Conservation (phyloP, 148 eudicot genomes). For the Vaccinium vitisidaea region DNA sequence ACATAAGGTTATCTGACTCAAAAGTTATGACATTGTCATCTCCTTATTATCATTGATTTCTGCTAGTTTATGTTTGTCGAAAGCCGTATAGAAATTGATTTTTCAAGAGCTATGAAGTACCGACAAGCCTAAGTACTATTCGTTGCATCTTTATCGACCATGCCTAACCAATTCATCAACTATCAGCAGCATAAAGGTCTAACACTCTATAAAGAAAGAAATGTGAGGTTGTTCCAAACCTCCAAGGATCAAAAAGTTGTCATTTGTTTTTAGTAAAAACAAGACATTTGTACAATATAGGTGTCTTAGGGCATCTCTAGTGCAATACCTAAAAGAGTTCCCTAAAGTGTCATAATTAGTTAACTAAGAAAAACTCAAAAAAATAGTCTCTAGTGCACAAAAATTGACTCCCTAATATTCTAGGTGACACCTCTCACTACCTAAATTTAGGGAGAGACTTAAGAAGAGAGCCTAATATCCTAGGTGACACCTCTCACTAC, state of each 20-base stretch:
- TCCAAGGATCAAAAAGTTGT: background rate
- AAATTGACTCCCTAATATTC: no score
- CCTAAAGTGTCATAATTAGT: no score
- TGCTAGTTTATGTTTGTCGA: background rate
- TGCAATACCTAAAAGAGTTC: no score
- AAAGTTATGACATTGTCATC: background rate
- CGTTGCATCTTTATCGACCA: background rate
- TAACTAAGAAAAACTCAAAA: no score
- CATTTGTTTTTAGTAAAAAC: no score
- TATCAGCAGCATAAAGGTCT: background rate
- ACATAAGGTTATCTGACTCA: background rate
- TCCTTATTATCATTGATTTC: background rate
- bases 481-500: no score
- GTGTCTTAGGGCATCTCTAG: no score
- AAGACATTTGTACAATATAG: no score
- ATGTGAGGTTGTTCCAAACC: background rate
- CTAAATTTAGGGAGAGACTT: no score
- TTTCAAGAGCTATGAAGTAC: background rate
- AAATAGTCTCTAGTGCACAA: no score
- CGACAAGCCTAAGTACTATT: background rate
- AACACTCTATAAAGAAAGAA: background rate
- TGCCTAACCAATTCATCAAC: background rate
- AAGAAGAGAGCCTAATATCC: no score
- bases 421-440: no score
- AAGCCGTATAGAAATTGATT: background rate